These are phyloP conservation scores for Globisporangium orthogonon DNA, from an alignment of 352 stramenopile species.

Conservation along the genomic window DNA sequence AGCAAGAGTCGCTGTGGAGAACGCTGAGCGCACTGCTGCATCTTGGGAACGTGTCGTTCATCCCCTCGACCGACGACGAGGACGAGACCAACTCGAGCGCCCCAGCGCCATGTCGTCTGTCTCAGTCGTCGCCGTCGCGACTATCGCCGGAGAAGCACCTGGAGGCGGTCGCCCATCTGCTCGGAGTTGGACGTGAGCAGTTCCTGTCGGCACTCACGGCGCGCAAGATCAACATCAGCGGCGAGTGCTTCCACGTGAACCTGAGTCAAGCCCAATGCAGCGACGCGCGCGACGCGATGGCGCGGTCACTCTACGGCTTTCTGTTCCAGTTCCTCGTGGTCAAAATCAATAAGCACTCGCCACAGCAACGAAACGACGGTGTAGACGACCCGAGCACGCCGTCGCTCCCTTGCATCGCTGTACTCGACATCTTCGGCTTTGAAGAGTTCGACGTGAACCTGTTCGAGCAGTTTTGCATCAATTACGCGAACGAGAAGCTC, in stretches of 20 bases:
- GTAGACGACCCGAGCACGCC: conserved; percentile 9
- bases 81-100: conserved; percentile 31
- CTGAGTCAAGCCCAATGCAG: conserved; percentile 60
- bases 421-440: conserved; percentile 90
- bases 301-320: conserved; percentile 72
- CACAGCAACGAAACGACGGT: conserved; percentile 5
- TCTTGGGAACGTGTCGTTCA: conserved; percentile 76
- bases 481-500: conserved; percentile 78
- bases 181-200: conserved; percentile 36
- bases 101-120: conserved; percentile 30
- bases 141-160: conserved; percentile 34
- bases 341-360: conserved; percentile 55
- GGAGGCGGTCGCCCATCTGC: conserved; percentile 29
- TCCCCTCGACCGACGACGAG: conserved; percentile 50
- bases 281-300: conserved; percentile 64
- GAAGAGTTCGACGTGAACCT: conserved; percentile 83
- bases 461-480: conserved; percentile 82
- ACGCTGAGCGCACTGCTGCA: conserved; percentile 71
- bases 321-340: conserved; percentile 83
- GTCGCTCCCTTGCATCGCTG: conserved; percentile 50
- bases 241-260: conserved; percentile 60
- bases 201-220: conserved; percentile 51
- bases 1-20: conserved; percentile 63
- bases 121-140: conserved; percentile 24
- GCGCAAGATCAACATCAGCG: conserved; percentile 64